Evolutionary conservation across 176 grass and related monocot genomes (phyloP).

Genomic region (Musa itinerans): DNA sequence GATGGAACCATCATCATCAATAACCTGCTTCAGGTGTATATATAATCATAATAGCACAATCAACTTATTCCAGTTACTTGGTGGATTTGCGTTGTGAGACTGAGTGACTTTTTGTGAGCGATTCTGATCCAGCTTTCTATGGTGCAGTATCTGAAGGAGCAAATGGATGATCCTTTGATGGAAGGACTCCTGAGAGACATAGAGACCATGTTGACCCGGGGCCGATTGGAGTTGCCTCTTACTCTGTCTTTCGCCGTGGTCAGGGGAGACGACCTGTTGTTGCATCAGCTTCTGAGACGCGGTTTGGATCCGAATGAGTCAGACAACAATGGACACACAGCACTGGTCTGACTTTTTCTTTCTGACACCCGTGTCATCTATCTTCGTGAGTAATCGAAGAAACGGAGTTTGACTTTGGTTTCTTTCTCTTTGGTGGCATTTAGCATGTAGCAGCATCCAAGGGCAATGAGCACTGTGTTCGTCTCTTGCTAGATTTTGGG

Average conservation of each 20-base stretch:
- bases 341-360: conserved; percentile 41
- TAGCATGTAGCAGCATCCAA: conserved; percentile 86
- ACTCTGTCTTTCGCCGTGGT: conserved; percentile 68
- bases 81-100: too few species aligned
- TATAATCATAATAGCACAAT: neutral
- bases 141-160: conserved; percentile 56
- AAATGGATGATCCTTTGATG: conserved; percentile 47
- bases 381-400: conserved; percentile 1
- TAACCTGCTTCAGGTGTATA: conserved; percentile 73
- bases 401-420: neutral
- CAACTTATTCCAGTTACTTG: too few species aligned
- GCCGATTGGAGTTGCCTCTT: conserved; percentile 70
- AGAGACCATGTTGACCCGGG: conserved; percentile 75
- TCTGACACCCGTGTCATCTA: neutral
- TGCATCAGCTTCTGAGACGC: conserved; percentile 81
- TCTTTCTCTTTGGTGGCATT: conserved; percentile 3
- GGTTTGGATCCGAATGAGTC: conserved; percentile 72
- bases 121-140: too few species aligned
- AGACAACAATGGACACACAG: conserved; percentile 56
- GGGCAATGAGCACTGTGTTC: conserved; percentile 62
- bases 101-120: too few species aligned
- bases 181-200: conserved; percentile 60
- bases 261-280: conserved; percentile 52
- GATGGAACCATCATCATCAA: conserved; percentile 94
- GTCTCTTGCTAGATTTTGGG: conserved; percentile 59